phyloP scores from a whole-genome alignment of 169 alveolate genomes.

The Plasmodium sp. region DNA sequence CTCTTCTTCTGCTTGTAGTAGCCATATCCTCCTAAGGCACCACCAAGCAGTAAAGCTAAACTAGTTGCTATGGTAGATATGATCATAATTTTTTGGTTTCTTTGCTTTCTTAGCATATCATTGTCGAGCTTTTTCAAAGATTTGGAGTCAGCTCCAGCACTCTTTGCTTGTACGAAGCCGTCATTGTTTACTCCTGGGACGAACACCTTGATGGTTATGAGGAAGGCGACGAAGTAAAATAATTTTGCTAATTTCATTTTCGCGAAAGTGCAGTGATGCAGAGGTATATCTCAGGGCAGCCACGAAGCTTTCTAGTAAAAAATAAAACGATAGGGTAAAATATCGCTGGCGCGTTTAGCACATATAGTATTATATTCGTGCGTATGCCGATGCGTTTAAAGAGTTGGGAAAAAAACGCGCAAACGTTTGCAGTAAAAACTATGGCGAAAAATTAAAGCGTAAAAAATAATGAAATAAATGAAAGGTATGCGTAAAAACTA shows the following conservation, averaged over 20 bases:
- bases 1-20: background rate
- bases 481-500: background rate
- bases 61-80: conserved; percentile 19
- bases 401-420: background rate
- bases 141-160: background rate
- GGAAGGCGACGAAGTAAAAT: conserved; percentile 31
- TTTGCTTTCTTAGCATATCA: background rate
- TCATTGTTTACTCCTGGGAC: conserved; percentile 24
- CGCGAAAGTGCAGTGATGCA: background rate
- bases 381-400: background rate
- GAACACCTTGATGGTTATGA: conserved; percentile 4
- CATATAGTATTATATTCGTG: background rate
- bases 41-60: conserved; percentile 19
- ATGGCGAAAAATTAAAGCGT: background rate
- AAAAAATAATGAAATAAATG: background rate
- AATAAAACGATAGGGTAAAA: background rate
- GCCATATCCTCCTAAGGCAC: conserved; percentile 14
- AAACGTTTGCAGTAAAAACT: background rate
- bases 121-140: background rate
- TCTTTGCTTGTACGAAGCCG: background rate
- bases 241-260: conserved; percentile 21
- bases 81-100: background rate
- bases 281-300: background rate
- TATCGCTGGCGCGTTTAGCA: background rate
- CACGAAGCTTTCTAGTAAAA: background rate